Percentiles rank a stretch among this genome's conserved stretches.
These are phyloP conservation scores for Shiraia bambusicola DNA, from an alignment of 2,329 filamentous ascomycete species.

Conservation along the genomic window DNA sequence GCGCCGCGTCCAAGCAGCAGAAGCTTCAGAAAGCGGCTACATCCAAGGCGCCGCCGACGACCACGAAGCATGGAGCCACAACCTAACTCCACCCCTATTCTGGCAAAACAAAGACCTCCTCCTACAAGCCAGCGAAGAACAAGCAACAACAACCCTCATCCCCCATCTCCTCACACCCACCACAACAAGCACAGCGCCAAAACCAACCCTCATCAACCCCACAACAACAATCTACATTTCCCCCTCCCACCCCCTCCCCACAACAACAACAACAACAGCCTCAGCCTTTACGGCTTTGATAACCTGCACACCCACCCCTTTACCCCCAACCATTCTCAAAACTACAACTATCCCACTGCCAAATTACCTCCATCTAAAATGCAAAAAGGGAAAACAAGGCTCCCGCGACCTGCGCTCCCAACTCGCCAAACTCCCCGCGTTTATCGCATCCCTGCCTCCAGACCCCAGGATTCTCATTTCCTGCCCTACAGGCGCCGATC, in stretches of 20 bases:
- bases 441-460: conserved; percentile 40
- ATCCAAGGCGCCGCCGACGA: conserved; percentile 96
- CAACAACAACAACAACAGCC: conserved; percentile 39
- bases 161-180: conserved; percentile 41
- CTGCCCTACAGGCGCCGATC: conserved; percentile 76
- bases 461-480: conserved; percentile 50
- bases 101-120: conserved; percentile 69
- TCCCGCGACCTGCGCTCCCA: conserved; percentile 78
- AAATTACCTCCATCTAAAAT: conserved; percentile 60
- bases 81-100: conserved; percentile 75
- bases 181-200: conserved; percentile 21
- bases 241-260: conserved; percentile 38
- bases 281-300: conserved; percentile 46
- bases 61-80: conserved; percentile 86
- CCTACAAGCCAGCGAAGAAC: conserved; percentile 64
- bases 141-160: conserved; percentile 60
- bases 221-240: conserved; percentile 54
- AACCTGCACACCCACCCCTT: conserved; percentile 48
- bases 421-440: conserved; percentile 63
- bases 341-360: conserved; percentile 40
- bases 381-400: conserved; percentile 73
- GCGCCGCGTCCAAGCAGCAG: conserved; percentile 66
- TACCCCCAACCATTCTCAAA: conserved; percentile 16
- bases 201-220: conserved; percentile 47
- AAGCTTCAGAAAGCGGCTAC: conserved; percentile 72